A percentile compares a stretch with the other conserved stretches of the same genome.
phyloP scores from a whole-genome alignment of 2,329 filamentous ascomycete genomes.

The Chrysoporthe cubensis region DNA sequence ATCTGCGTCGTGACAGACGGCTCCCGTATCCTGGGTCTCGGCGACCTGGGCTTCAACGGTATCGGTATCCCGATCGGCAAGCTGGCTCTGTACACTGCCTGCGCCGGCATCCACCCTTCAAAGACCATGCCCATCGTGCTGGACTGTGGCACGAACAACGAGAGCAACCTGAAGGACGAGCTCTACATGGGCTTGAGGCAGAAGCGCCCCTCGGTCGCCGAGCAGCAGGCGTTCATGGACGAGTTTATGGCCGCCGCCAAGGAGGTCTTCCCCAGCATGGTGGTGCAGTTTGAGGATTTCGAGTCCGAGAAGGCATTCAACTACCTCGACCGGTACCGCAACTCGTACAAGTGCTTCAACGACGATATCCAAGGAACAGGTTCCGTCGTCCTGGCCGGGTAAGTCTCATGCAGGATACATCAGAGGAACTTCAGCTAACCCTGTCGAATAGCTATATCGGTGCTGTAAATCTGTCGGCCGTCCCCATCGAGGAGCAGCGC shows the following conservation, averaged over 20 bases:
- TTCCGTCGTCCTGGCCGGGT: constrained; percentile 88
- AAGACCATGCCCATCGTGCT: constrained; percentile 77
- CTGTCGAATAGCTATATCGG: constrained; percentile 59
- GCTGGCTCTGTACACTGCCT: constrained; percentile 90
- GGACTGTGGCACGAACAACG: constrained; percentile 69
- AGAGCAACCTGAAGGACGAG: constrained; percentile 67
- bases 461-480: constrained; percentile 80
- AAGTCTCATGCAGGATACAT: constrained; percentile 36
- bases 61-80: constrained; percentile 98
- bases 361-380: constrained; percentile 98
- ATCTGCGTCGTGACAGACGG: constrained; percentile 98
- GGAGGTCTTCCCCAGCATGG: constrained; percentile 69
- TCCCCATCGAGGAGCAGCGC: constrained; percentile 86
- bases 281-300: constrained; percentile 96
- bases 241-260: constrained; percentile 93
- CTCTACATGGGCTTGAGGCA: constrained; percentile 90
- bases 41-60: constrained; percentile 94
- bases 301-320: constrained; percentile 92
- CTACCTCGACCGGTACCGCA: constrained; percentile 86
- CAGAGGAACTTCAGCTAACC: constrained; percentile 53
- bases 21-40: constrained; percentile 87
- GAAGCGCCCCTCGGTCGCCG: constrained; percentile 75
- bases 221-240: constrained; percentile 91
- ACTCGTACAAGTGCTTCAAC: constrained; percentile 94
- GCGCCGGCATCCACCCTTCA: constrained; percentile 89